Base-by-base conservation (phyloP, 2,329 filamentous ascomycete species). In the Cercospora berteroae region DNA sequence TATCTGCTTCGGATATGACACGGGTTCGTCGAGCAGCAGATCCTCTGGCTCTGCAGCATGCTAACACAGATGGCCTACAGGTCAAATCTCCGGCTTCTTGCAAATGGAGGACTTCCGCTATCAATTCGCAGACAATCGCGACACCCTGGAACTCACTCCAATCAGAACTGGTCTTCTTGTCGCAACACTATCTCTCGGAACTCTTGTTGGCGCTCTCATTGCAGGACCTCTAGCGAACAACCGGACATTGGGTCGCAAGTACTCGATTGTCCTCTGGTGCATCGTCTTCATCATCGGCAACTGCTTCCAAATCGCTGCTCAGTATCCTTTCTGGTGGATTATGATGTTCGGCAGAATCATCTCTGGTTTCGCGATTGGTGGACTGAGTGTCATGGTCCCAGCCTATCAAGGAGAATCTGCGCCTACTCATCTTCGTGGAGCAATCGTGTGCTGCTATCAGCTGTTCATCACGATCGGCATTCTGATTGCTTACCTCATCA, bases 401-500 rank as follows among this genome's bases (percentile, higher is more conserved):
- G 87, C 90, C 84, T 90, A 90, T 71, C 87, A 90, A 76, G 86
- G 83, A 27, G 89, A 90, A 78, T 87, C 83, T 64, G 85, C 86
- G 4, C 88, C 88, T 0, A 84, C 86, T 65, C 84, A 86, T 66
- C 85, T 90, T 58, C 86, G 88, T 70, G 87, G 87, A 73, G 82
- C 87, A 5, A 81, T 90, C 27, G 84, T 90, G 25, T 84, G 85
- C 2, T 86, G 83, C 60, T 90, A 90, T 77, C 89, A 90, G 80
- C 83, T 90, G 3, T 86, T 89, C 75, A 88, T 90, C 74, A 90
- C 88, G 0, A 80, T 90, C 25, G 89, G 89, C 61, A 89, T 90
- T 74, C 87, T 81, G 48, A 74, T 80, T 39, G 81, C 81, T n/a
- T 79, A 79, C 67, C 78, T 79, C 72, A 80, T 83, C 76, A 88